Base-by-base conservation (phyloP, 495 filamentous ascomycete species). In the Penicillium egyptiacum region DNA sequence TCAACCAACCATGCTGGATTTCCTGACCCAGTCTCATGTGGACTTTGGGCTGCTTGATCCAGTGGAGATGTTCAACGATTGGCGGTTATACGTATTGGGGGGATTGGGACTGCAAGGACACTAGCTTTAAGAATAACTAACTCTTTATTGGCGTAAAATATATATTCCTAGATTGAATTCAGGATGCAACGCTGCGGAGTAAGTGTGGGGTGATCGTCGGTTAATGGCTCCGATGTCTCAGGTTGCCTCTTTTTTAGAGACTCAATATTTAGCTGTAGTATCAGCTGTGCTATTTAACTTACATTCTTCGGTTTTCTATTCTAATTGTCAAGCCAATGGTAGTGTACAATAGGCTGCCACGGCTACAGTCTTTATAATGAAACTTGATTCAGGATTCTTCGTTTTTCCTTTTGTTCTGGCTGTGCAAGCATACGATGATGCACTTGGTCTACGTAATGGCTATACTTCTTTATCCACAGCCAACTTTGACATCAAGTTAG, bases 401-500 rank as follows among this genome's bases (percentile, higher is more conserved):
- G 5, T 16, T 16, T 14, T 35, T 4, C 6, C 12, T 35, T 12
- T 35, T 14, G 33, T 2, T 7, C 26, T 28, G 5, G 33, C 33
- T 35, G 33, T 35, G 5, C 33, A 16, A 35, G 33, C 33, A 14
- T 35, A 35, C 12, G 33, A 35, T 4, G 14, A 35, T 16, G 12
- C 33, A 35, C 33, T 35, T 16, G 33, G 33, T 35, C 11, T 35
- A 16, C 4, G 12, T 0, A 35, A 35, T 35, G 33, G 33, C 33
- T 35, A 35, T 35, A 35, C 33, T 35, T 35, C 33, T 35, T 35
- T 35, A 35, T 35, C 33, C 5, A 35, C 33, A 19, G 45, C 44
- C 10, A 77, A 77, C 30, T 75, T 77, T 45, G 68, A 73, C 16
- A 60, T 69, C 22, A 67, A 68, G 47, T 56, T 79, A 12, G 74